These are phyloP conservation scores for Talaromyces nanjingensis DNA, from an alignment of 495 filamentous ascomycete genomes.

Conservation along the genomic window DNA sequence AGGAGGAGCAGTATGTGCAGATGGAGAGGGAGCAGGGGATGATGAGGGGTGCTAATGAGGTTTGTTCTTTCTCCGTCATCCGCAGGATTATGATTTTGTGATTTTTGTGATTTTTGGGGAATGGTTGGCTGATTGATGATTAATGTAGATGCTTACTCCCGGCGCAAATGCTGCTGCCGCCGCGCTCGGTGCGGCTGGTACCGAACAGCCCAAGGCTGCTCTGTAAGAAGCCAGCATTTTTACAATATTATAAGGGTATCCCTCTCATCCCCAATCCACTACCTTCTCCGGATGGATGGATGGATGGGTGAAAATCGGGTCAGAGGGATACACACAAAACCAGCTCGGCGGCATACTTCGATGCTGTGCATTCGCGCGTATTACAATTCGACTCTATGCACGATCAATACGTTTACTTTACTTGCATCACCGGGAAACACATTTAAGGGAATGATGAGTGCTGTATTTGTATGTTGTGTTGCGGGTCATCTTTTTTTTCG, in stretches of 20 bases:
- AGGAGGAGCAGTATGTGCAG: slow-evolving; percentile 92
- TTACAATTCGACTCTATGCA: neutral
- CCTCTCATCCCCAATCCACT: neutral
- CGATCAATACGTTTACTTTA: neutral
- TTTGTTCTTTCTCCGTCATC: slow-evolving; percentile 27
- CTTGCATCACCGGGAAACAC: neutral
- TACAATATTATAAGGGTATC: neutral
- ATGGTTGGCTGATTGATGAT: neutral
- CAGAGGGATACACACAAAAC: neutral
- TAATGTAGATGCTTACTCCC: slow-evolving; percentile 39
- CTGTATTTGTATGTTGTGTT: neutral
- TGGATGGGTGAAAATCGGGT: neutral
- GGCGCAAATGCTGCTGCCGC: slow-evolving; percentile 19
- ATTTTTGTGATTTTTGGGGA: neutral
- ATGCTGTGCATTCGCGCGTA: neutral
- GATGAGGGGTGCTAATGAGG: slow-evolving; percentile 75
- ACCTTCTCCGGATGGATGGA: neutral
- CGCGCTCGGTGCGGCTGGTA: slow-evolving; percentile 17
- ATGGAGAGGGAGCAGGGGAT: slow-evolving; percentile 96
- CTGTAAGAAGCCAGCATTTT: slow-evolving; percentile 15
- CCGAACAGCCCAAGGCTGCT: slow-evolving; percentile 32
- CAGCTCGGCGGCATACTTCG: neutral
- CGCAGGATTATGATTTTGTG: neutral
- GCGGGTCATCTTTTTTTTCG: neutral
- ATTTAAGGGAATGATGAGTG: neutral